A percentile compares a stretch with the other conserved stretches of the same genome.
These are phyloP conservation scores for Fraxinus dipetala DNA, from an alignment of 305 asterid species.

Conservation along the genomic window DNA sequence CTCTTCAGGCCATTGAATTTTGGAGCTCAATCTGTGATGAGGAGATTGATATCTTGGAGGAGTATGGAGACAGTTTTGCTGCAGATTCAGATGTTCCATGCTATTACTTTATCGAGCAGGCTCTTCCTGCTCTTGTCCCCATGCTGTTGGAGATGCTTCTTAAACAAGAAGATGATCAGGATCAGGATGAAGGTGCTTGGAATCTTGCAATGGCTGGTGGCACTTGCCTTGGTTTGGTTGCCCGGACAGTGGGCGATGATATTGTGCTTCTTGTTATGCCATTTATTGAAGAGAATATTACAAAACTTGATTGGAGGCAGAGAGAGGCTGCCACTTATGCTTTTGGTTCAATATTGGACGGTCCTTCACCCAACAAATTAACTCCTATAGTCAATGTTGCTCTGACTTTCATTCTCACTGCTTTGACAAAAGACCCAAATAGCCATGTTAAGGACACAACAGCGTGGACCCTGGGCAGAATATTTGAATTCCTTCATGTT, in stretches of 20 bases:
- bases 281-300: constrained; percentile 45
- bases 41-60: no score
- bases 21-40: no score
- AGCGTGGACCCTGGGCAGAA: constrained; percentile 51
- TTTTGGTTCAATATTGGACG: constrained; percentile 52
- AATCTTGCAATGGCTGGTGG: constrained; percentile 60
- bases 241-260: constrained; percentile 50
- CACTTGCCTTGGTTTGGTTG: constrained; percentile 53
- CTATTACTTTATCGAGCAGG: no score
- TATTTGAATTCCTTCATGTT: constrained; percentile 49
- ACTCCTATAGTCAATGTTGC: constrained; percentile 43
- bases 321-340: constrained; percentile 60
- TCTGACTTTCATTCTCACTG: constrained; percentile 42
- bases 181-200: constrained; percentile 56
- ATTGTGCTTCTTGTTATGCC: constrained; percentile 51
- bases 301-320: constrained; percentile 53
- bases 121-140: no score
- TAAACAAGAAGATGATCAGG: constrained; percentile 2
- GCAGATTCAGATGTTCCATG: no score
- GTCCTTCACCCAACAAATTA: constrained; percentile 44
- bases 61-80: no score
- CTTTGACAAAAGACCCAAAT: constrained; percentile 41
- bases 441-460: constrained; percentile 54
- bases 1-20: no score
- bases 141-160: no score